Conservation (phyloP, 2,329 filamentous ascomycete genomes). For the Clarireedia homoeocarpa region DNA sequence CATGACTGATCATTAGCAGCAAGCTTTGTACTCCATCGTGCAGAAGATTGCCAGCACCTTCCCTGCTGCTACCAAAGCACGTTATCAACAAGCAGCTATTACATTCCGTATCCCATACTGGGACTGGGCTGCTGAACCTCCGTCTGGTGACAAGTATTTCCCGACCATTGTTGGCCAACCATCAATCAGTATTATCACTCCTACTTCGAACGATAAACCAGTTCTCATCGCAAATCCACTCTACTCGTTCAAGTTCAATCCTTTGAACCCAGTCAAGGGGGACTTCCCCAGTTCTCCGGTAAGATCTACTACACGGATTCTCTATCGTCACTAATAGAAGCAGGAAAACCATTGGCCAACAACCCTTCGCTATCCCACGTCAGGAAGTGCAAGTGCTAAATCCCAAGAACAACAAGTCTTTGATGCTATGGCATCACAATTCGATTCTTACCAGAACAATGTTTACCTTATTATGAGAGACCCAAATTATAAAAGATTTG, state of each 20-base stretch:
- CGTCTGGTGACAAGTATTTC: constrained; percentile 32
- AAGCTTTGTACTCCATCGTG: constrained; percentile 36
- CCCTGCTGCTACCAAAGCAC: constrained; percentile 36
- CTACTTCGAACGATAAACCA: constrained; percentile 38
- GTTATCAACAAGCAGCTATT: constrained; percentile 38
- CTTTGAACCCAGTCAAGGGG: constrained; percentile 35
- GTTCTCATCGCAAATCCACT: constrained; percentile 56
- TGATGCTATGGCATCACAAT: constrained; percentile 18
- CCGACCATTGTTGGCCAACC: constrained; percentile 26
- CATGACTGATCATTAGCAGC: constrained; percentile 38
- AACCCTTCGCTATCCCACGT: constrained; percentile 21
- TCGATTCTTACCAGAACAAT: constrained; percentile 17
- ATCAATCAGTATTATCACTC: constrained; percentile 18
- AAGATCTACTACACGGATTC: neutral
- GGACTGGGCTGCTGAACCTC: constrained; percentile 40
- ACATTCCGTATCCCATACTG: constrained; percentile 39
- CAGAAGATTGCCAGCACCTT: constrained; percentile 41
- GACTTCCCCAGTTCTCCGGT: constrained; percentile 15
- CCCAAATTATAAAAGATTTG: constrained; percentile 57
- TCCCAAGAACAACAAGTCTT: constrained; percentile 19
- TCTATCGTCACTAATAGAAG: neutral
- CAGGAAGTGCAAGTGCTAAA: constrained; percentile 12
- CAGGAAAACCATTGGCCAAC: constrained; percentile 18
- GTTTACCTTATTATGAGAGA: constrained; percentile 22
- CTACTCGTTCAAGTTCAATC: constrained; percentile 52